Conservation (phyloP, 1,139 yeast genomes). For the Hyphopichia buzzinii region DNA sequence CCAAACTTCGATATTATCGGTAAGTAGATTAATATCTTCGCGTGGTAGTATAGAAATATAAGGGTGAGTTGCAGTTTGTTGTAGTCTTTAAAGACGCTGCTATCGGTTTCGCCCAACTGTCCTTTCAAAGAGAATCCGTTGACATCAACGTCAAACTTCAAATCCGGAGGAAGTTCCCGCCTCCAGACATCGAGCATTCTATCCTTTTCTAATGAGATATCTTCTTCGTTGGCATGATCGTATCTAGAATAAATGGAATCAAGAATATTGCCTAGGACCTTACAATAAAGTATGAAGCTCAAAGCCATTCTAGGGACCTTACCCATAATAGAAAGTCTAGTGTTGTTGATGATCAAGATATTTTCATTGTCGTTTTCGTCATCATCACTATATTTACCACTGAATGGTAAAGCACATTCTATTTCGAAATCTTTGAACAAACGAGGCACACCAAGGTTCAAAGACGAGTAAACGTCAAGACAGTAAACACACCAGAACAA, state of each 20-base stretch:
- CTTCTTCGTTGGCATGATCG: conserved; percentile 36
- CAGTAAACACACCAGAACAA: conserved; percentile 83
- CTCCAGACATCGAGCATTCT: conserved; percentile 79
- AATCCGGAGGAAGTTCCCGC: conserved; percentile 59
- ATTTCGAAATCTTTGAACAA: conserved; percentile 75
- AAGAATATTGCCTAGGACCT: conserved; percentile 70
- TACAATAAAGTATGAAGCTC: conserved; percentile 65
- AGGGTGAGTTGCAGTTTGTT: conserved; percentile 57
- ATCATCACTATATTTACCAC: conserved; percentile 50
- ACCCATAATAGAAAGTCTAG: conserved; percentile 61
- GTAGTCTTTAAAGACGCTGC: conserved; percentile 31
- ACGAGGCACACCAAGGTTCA: conserved; percentile 80
- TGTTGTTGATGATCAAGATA: conserved; percentile 57
- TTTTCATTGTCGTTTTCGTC: conserved; percentile 48
- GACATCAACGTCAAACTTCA: conserved; percentile 65
- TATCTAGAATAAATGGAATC: conserved; percentile 60
- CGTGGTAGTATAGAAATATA: conserved; percentile 71
- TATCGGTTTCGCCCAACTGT: conserved; percentile 26
- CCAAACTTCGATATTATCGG: conserved; percentile 61
- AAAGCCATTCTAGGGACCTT: conserved; percentile 64
- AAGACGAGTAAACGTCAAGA: conserved; percentile 72
- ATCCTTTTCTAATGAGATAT: conserved; percentile 52
- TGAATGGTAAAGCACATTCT: conserved; percentile 81
- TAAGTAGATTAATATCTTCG: conserved; percentile 74
- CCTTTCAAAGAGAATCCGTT: conserved; percentile 54